Conservation (phyloP, 1,284 basidiomycete genomes). For the Clitocybe nebularis region DNA sequence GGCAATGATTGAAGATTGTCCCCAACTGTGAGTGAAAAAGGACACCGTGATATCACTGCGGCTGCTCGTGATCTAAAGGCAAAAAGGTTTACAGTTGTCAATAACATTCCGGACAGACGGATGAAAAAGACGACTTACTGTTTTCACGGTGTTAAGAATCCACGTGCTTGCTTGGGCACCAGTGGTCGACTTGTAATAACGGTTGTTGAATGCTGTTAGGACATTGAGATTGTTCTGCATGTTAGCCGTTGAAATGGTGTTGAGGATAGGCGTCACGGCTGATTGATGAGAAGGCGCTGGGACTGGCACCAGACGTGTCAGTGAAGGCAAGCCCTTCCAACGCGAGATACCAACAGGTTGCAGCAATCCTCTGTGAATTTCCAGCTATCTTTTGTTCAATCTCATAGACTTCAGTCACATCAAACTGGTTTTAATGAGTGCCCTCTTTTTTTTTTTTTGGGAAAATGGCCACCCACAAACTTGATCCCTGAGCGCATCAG, state of each 20-base stretch:
- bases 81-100: background rate
- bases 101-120: background rate
- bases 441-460: no score
- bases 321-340: background rate
- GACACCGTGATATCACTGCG: conserved; percentile 44
- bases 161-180: conserved; percentile 36
- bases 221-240: conserved; percentile 36
- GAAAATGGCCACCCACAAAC: conserved; percentile 35
- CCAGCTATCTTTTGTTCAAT: conserved; percentile 28
- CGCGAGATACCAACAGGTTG: conserved; percentile 23
- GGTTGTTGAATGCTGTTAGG: conserved; percentile 42
- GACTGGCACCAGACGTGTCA: conserved; percentile 20
- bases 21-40: conserved; percentile 61
- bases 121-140: conserved; percentile 19
- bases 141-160: conserved; percentile 32
- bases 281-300: conserved; percentile 35
- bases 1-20: conserved; percentile 63
- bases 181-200: conserved; percentile 40
- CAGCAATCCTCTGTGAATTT: conserved; percentile 13
- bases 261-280: conserved; percentile 33
- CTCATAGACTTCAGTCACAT: conserved; percentile 53
- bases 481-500: conserved; percentile 28
- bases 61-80: conserved; percentile 30
- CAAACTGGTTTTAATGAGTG: conserved; percentile 27
- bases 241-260: conserved; percentile 35